Evolutionary conservation across 2,329 filamentous ascomycete species (phyloP).

Genomic region (Fusarium sp.): DNA sequence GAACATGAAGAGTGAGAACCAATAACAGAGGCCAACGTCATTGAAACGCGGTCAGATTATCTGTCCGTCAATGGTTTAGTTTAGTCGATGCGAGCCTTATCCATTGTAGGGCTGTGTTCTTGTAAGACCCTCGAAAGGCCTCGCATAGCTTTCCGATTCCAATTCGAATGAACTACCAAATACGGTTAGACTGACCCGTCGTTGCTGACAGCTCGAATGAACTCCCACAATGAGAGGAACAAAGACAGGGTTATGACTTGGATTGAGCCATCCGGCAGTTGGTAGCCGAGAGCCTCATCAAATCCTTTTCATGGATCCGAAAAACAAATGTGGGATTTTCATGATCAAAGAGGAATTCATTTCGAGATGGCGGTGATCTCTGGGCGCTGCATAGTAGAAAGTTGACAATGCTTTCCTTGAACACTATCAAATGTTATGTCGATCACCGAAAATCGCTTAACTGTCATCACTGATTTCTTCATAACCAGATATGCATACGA

Average conservation of each 20-base stretch:
- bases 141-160: slow-evolving; percentile 44
- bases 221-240: not conserved
- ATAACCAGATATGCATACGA: not conserved
- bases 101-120: slow-evolving; percentile 36
- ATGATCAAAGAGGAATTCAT: not conserved
- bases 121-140: not conserved
- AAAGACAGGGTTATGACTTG: not conserved
- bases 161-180: slow-evolving; percentile 43
- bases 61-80: not conserved
- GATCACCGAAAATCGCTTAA: not conserved
- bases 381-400: not conserved
- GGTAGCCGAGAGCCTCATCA: not conserved
- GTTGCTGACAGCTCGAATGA: slow-evolving; percentile 18
- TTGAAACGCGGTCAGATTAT: slow-evolving; percentile 13
- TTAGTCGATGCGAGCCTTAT: slow-evolving; percentile 16
- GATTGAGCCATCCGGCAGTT: not conserved
- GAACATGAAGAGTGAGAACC: not conserved
- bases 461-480: not conserved
- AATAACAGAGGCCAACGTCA: slow-evolving; percentile 9
- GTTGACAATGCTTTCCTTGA: not conserved
- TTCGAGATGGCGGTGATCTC: not conserved
- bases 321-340: not conserved
- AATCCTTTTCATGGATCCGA: not conserved
- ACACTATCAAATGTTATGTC: not conserved
- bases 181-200: slow-evolving; percentile 9